Evolutionary conservation across 441 rosid species (phyloP).

Genomic region (Jatropha multifida): DNA sequence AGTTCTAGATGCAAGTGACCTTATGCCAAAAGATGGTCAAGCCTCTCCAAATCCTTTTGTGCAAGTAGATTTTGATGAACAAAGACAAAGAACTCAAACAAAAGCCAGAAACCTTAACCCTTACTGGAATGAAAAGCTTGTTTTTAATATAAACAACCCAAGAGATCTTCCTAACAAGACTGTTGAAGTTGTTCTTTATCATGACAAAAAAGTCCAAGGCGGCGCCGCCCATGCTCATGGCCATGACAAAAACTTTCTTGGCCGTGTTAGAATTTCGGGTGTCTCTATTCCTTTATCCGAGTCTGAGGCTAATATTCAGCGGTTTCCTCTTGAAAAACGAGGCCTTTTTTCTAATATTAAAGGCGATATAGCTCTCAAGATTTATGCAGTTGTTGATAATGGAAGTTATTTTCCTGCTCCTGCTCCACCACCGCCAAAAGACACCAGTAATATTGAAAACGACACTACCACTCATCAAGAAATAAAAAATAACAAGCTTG

Average conservation of each 20-base stretch:
- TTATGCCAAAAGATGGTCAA: constrained; percentile 90
- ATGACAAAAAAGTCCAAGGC: constrained; percentile 38
- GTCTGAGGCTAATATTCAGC: constrained; percentile 54
- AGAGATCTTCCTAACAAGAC: constrained; percentile 59
- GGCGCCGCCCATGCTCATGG: constrained; percentile 8
- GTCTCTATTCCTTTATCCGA: constrained; percentile 54
- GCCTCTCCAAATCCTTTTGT: constrained; percentile 91
- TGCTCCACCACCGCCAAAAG: constrained; percentile 5
- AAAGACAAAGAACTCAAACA: constrained; percentile 65
- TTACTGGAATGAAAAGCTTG: constrained; percentile 75
- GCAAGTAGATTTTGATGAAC: constrained; percentile 71
- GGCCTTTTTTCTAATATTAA: constrained; percentile 67
- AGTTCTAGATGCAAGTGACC: constrained; percentile 69
- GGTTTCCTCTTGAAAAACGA: constrained; percentile 79
- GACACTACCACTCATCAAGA: constrained; percentile 38
- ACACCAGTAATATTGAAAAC: constrained; percentile 16
- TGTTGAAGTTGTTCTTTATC: constrained; percentile 48
- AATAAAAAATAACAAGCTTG: constrained; percentile 31
- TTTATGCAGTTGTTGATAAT: constrained; percentile 41
- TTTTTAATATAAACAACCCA: constrained; percentile 60
- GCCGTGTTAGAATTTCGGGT: constrained; percentile 76
- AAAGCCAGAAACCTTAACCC: constrained; percentile 75
- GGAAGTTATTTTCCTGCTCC: constrained; percentile 14
- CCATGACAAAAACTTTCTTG: constrained; percentile 61
- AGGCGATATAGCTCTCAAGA: constrained; percentile 65